A percentile compares a stretch with the other conserved stretches of the same genome.
phyloP scores from a whole-genome alignment of 768 basidiomycete genomes.

The Lactifluus volemus region DNA sequence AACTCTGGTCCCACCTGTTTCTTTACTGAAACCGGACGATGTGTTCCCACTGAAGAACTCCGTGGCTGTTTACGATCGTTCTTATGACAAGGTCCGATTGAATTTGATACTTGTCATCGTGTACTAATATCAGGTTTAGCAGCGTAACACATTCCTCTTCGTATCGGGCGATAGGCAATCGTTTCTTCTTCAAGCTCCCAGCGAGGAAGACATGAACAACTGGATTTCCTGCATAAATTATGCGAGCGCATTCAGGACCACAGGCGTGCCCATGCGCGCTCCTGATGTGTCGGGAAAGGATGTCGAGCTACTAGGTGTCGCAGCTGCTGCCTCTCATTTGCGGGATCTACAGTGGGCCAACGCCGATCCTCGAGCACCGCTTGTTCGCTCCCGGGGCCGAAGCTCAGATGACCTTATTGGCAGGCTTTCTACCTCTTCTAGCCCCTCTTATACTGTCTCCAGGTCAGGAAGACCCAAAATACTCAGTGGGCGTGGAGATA shows the following conservation, averaged over 20 bases:
- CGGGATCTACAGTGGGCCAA: slow-evolving; percentile 47
- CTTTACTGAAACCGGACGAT: slow-evolving; percentile 73
- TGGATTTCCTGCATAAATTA: slow-evolving; percentile 95
- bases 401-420: slow-evolving; percentile 14
- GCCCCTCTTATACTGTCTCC: neutral
- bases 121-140: neutral
- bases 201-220: slow-evolving; percentile 67
- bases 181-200: slow-evolving; percentile 65
- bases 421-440: slow-evolving; percentile 6
- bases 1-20: slow-evolving; percentile 31
- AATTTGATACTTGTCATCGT: neutral
- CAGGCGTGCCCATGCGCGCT: slow-evolving; percentile 73
- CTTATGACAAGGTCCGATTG: slow-evolving; percentile 61
- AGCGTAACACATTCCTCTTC: slow-evolving; percentile 62
- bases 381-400: slow-evolving; percentile 31
- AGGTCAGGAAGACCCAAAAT: slow-evolving; percentile 3
- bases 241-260: slow-evolving; percentile 83
- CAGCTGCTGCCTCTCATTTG: slow-evolving; percentile 78
- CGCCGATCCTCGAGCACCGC: slow-evolving; percentile 20
- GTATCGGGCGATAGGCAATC: slow-evolving; percentile 70
- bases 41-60: slow-evolving; percentile 67
- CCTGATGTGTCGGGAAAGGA: slow-evolving; percentile 59
- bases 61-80: slow-evolving; percentile 72
- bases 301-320: slow-evolving; percentile 71
- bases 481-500: slow-evolving; percentile 12